A percentile compares a stretch with the other conserved stretches of the same genome.
These are phyloP conservation scores for Fraxinus platypoda DNA, from an alignment of 305 asterid species.

Conservation along the genomic window DNA sequence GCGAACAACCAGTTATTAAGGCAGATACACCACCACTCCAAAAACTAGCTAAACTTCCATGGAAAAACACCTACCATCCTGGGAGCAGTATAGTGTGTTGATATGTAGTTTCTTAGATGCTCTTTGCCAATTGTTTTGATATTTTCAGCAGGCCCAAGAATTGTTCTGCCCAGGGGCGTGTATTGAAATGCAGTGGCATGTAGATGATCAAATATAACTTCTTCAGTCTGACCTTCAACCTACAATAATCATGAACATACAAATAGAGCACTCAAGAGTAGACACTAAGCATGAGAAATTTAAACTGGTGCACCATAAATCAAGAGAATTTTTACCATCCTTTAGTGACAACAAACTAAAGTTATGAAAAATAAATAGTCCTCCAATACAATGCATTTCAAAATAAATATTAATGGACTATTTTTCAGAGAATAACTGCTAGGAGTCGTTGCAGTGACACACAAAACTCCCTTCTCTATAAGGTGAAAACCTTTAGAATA, in stretches of 20 bases:
- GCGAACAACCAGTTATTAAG: not conserved
- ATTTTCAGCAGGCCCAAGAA: constrained; percentile 86
- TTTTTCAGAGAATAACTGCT: not conserved
- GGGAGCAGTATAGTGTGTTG: constrained; percentile 76
- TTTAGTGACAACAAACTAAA: not conserved
- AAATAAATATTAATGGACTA: not conserved
- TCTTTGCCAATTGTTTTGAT: constrained; percentile 51
- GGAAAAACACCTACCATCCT: constrained; percentile 51
- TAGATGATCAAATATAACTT: constrained; percentile 85
- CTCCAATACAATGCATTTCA: not conserved
- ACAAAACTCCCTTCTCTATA: not conserved
- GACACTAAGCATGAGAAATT: constrained; percentile 8
- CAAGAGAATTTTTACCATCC: not conserved
- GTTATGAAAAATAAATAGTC: not conserved
- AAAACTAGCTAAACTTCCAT: not conserved
- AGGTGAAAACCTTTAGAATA: not conserved
- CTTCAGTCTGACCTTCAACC: constrained; percentile 84
- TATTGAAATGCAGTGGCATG: constrained; percentile 95
- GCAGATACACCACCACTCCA: constrained; percentile 10
- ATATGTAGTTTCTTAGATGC: constrained; percentile 56
- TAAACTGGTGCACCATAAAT: not conserved
- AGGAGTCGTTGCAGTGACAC: not conserved
- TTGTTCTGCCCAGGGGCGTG: constrained; percentile 81
- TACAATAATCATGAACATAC: constrained; percentile 26
- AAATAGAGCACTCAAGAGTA: not conserved